Evolutionary conservation across 2,329 filamentous ascomycete species (phyloP).

Genomic region (Monosporascus ibericus): DNA sequence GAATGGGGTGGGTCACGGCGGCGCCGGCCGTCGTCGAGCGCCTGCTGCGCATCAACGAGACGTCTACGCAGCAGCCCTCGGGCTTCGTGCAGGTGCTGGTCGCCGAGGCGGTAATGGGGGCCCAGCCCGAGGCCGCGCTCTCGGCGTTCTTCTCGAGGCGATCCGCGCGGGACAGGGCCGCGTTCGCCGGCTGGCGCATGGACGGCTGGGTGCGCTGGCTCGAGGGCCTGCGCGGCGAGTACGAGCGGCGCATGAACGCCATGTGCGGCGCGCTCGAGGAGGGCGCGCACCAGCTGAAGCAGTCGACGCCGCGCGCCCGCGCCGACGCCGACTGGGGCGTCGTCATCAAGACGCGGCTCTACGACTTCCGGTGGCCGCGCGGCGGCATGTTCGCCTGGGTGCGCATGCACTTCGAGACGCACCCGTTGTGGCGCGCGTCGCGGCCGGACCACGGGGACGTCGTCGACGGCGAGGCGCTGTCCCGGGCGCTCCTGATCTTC

Average conservation of each 20-base stretch:
- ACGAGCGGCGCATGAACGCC: constrained; percentile 75
- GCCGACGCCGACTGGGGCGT: constrained; percentile 64
- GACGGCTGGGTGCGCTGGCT: constrained; percentile 91
- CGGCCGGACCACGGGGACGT: constrained; percentile 23
- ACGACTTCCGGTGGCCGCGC: constrained; percentile 71
- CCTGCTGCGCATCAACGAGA: constrained; percentile 67
- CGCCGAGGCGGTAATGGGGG: constrained; percentile 69
- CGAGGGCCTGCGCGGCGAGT: constrained; percentile 73
- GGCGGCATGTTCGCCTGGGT: constrained; percentile 94
- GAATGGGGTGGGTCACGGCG: constrained; percentile 85
- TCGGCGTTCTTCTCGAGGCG: constrained; percentile 37
- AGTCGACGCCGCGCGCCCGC: constrained; percentile 41
- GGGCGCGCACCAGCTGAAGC: constrained; percentile 59
- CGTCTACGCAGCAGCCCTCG: constrained; percentile 74
- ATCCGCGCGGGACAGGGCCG: constrained; percentile 40
- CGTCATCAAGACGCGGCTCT: constrained; percentile 67
- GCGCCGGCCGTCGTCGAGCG: constrained; percentile 74
- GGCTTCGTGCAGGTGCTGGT: constrained; percentile 86
- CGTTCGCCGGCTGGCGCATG: constrained; percentile 63
- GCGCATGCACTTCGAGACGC: constrained; percentile 61
- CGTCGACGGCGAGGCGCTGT: constrained; percentile 50
- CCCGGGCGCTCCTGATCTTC: constrained; percentile 63
- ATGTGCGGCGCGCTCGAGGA: constrained; percentile 73
- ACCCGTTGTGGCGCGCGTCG: constrained; percentile 55
- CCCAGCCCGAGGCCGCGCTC: constrained; percentile 46